phyloP scores from a whole-genome alignment of 2,329 filamentous ascomycete genomes.

The Scorias spongiosa region DNA sequence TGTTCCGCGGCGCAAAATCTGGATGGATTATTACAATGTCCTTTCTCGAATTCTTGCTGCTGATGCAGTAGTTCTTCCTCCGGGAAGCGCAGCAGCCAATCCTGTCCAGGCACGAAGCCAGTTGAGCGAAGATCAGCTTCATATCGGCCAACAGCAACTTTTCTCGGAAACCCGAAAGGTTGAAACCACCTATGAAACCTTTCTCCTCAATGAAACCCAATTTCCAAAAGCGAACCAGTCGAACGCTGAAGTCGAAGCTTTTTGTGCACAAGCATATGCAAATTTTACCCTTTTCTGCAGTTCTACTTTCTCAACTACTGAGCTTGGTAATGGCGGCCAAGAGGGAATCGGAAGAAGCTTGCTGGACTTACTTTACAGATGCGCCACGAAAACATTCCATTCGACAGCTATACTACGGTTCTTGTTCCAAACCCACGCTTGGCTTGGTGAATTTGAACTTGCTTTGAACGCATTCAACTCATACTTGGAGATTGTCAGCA shows the following conservation, averaged over 20 bases:
- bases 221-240: constrained; percentile 75
- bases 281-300: constrained; percentile 81
- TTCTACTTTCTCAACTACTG: constrained; percentile 61
- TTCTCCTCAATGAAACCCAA: constrained; percentile 60
- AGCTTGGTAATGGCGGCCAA: constrained; percentile 69
- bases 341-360: constrained; percentile 59
- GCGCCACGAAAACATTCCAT: constrained; percentile 87
- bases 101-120: constrained; percentile 18
- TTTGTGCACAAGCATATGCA: constrained; percentile 60
- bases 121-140: constrained; percentile 12
- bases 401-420: constrained; percentile 77
- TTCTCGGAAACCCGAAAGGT: constrained; percentile 64
- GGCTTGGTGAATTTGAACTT: constrained; percentile 80
- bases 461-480: constrained; percentile 84
- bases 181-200: constrained; percentile 62
- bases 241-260: constrained; percentile 66
- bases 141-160: constrained; percentile 31
- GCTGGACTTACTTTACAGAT: constrained; percentile 74
- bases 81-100: constrained; percentile 20
- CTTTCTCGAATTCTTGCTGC: constrained; percentile 62
- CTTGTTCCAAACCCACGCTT: constrained; percentile 74
- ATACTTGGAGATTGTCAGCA: constrained; percentile 75
- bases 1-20: constrained; percentile 46
- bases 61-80: constrained; percentile 39
- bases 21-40: constrained; percentile 71